Conservation (phyloP, 2,329 filamentous ascomycete species). For the Xylariaceae sp. region DNA sequence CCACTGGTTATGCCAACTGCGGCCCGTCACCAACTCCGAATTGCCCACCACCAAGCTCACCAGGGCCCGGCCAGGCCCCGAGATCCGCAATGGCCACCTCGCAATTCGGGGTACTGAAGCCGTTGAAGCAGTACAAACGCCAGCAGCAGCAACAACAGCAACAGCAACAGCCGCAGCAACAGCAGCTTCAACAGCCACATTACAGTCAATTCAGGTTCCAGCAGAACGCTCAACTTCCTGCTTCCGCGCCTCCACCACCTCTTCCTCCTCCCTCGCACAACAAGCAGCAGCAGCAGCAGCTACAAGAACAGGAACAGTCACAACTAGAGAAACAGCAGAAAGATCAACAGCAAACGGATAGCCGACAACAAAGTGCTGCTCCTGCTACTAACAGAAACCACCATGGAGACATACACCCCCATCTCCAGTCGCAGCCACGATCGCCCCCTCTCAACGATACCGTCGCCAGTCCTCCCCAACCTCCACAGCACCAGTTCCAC, state of each 20-base stretch:
- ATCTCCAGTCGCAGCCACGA: conserved; percentile 9
- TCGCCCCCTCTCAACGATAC: conserved; percentile 7
- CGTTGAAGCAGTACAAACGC: conserved; percentile 26
- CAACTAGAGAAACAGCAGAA: neutral
- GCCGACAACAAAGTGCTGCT: neutral
- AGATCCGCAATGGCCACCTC: conserved; percentile 23
- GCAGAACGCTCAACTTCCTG: neutral
- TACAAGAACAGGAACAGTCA: neutral
- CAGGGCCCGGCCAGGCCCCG: conserved; percentile 6
- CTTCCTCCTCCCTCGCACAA: conserved; percentile 4
- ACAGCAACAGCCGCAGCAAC: conserved; percentile 2
- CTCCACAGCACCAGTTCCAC: conserved; percentile 18
- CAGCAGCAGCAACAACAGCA: conserved; percentile 5
- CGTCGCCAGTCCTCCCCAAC: neutral
- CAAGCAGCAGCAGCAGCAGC: conserved; percentile 10
- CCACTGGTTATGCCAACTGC: neutral
- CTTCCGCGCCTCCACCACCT: neutral
- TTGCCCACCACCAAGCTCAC: neutral
- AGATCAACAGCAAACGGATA: neutral
- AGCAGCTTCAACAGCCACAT: conserved; percentile 5
- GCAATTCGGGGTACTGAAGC: conserved; percentile 23
- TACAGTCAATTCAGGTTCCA: conserved; percentile 13
- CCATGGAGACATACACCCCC: conserved; percentile 10
- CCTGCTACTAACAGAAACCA: neutral
- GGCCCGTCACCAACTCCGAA: neutral